Conservation (phyloP, 495 filamentous ascomycete species). For the Chaetomium tenue region DNA sequence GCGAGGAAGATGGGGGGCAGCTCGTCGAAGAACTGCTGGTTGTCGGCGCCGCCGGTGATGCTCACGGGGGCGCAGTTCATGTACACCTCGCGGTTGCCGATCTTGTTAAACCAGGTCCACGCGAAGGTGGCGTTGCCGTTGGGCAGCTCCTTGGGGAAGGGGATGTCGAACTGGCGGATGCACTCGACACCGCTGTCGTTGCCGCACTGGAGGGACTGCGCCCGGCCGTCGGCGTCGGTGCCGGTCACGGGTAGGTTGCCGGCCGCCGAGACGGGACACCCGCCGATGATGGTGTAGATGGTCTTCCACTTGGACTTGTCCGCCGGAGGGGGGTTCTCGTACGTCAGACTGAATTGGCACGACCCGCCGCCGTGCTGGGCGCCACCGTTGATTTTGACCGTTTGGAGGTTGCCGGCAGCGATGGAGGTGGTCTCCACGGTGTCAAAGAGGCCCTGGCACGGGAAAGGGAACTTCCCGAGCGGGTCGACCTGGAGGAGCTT, state of each 20-base stretch:
- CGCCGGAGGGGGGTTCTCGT: constrained; percentile 58
- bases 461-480: constrained; percentile 68
- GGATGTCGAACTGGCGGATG: constrained; percentile 41
- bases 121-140: constrained; percentile 67
- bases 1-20: constrained; percentile 60
- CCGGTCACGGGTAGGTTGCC: constrained; percentile 44
- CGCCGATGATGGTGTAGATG: constrained; percentile 74
- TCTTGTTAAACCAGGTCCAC: constrained; percentile 88
- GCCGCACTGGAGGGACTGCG: constrained; percentile 27
- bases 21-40: constrained; percentile 31
- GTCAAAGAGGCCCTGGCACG: constrained; percentile 60
- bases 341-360: constrained; percentile 78
- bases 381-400: constrained; percentile 54
- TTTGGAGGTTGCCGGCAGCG: constrained; percentile 50
- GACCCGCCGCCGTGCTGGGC: constrained; percentile 83
- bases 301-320: constrained; percentile 64
- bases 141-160: constrained; percentile 55
- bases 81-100: constrained; percentile 86
- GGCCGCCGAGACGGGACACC: constrained; percentile 57
- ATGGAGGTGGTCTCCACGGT: constrained; percentile 42
- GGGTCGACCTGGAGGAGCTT: constrained; percentile 27
- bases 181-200: constrained; percentile 33
- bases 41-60: constrained; percentile 46
- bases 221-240: constrained; percentile 25
- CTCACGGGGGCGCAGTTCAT: constrained; percentile 81